Base-by-base conservation (phyloP, 768 basidiomycete genomes). In the Piloderma croceum region DNA sequence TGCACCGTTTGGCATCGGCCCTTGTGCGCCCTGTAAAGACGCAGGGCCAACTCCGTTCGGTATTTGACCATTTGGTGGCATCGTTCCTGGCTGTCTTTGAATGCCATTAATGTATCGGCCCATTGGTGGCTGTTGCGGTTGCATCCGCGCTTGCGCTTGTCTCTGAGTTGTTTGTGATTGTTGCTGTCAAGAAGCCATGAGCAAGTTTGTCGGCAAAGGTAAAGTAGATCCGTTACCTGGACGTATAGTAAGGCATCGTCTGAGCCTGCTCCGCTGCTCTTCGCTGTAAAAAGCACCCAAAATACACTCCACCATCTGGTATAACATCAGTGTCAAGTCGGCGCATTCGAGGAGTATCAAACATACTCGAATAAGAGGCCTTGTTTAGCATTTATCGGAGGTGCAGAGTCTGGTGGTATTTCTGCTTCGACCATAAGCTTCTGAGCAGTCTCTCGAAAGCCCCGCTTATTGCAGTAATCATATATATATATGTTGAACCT, bases 401-500 rank as follows among this genome's bases (percentile, higher is more conserved):
- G 87, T 2, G 65, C 60, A 1, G 82, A 68, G 39, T 84, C 79
- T 3, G 64, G 53, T 1, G 77, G 61, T 22, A 88, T 73, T 0
- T 81, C 79, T 1, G 86, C 85, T 54, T 90, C 87, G 11, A 32
- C 31, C 50, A 77, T 61, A 32, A 90, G 74, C 53, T 86, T 77
- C 24, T 60, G 66, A 9, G 85, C 85, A 2, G 87, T 86, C 57
- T 81, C 84, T 51, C 60, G 65, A 50, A 79, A 90, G 39, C 86
- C 86, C 38, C 85, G 80, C 62, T 90, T 90, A 53, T 57, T 64
- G 64, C 87, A 89, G 54, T 90, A 90, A 65, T 90, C 87, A 56
- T 83, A 74, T 50, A 90, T 89, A 64, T 90, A 90, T 56, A 89
- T 86, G 63, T 89, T 88, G 61, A 89, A 89, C 86, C 86, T 89